Evolutionary conservation across 768 basidiomycete genomes (phyloP).

Genomic region (Russula virescens): DNA sequence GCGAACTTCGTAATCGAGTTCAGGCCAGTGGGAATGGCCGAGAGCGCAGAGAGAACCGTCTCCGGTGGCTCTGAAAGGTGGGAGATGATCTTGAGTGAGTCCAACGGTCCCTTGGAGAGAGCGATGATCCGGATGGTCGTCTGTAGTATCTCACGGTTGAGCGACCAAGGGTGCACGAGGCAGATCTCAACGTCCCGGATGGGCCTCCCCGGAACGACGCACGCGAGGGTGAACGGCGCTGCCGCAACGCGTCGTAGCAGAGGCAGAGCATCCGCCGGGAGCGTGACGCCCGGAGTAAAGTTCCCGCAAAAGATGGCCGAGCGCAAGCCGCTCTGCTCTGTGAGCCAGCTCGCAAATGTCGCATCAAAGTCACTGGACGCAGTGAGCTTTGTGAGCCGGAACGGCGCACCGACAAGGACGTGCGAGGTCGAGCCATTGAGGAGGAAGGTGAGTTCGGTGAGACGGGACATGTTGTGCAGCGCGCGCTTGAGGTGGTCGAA

Average conservation of each 20-base stretch:
- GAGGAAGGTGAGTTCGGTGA: constrained; percentile 28
- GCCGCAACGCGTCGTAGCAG: constrained; percentile 28
- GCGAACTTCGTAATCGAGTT: constrained; percentile 25
- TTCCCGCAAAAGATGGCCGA: constrained; percentile 28
- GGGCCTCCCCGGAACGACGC: constrained; percentile 27
- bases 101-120: constrained; percentile 25
- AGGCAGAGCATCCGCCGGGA: constrained; percentile 23
- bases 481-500: constrained; percentile 25
- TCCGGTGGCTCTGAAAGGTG: constrained; percentile 20
- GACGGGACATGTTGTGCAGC: constrained; percentile 25
- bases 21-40: constrained; percentile 24
- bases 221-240: constrained; percentile 27
- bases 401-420: constrained; percentile 26
- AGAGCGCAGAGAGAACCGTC: constrained; percentile 25
- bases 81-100: constrained; percentile 27
- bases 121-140: constrained; percentile 26
- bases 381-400: constrained; percentile 27
- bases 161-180: constrained; percentile 27
- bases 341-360: constrained; percentile 25
- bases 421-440: constrained; percentile 25
- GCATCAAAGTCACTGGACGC: constrained; percentile 27
- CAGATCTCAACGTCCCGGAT: constrained; percentile 29
- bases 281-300: constrained; percentile 18
- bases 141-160: constrained; percentile 27
- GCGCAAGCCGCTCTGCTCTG: constrained; percentile 24